Evolutionary conservation across 2,329 filamentous ascomycete genomes (phyloP).

Genomic region (Clarireedia paspali): DNA sequence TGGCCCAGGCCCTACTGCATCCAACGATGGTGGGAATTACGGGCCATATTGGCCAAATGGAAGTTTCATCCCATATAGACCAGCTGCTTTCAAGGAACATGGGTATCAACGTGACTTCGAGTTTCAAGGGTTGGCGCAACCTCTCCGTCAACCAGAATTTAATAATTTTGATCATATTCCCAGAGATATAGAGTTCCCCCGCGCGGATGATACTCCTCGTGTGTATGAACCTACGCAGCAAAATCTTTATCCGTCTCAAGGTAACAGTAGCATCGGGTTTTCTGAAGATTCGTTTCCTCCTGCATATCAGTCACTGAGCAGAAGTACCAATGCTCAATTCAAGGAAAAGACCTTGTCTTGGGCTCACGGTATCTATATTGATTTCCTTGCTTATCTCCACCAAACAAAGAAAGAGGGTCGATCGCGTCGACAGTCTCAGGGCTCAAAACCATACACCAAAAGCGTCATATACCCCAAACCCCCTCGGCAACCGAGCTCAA

Average conservation of each 20-base stretch:
- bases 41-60: slow-evolving; percentile 58
- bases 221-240: slow-evolving; percentile 5
- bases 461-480: slow-evolving; percentile 48
- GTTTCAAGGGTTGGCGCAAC: neutral
- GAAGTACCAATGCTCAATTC: slow-evolving; percentile 40
- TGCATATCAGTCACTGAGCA: slow-evolving; percentile 18
- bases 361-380: slow-evolving; percentile 66
- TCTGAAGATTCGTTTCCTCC: slow-evolving; percentile 18
- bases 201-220: neutral
- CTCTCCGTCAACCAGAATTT: slow-evolving; percentile 10
- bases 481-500: slow-evolving; percentile 26
- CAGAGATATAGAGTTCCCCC: slow-evolving; percentile 1
- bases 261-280: slow-evolving; percentile 1
- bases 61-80: slow-evolving; percentile 45
- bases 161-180: slow-evolving; percentile 1
- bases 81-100: slow-evolving; percentile 47
- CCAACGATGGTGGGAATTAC: slow-evolving; percentile 48
- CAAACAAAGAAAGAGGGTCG: slow-evolving; percentile 44
- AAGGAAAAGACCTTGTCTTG: slow-evolving; percentile 61
- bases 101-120: slow-evolving; percentile 29
- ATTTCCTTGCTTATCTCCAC: slow-evolving; percentile 59
- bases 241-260: slow-evolving; percentile 3
- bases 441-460: slow-evolving; percentile 35
- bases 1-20: slow-evolving; percentile 48
- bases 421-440: slow-evolving; percentile 26